Conservation (phyloP, 768 basidiomycete species). For the Mycena metata region DNA sequence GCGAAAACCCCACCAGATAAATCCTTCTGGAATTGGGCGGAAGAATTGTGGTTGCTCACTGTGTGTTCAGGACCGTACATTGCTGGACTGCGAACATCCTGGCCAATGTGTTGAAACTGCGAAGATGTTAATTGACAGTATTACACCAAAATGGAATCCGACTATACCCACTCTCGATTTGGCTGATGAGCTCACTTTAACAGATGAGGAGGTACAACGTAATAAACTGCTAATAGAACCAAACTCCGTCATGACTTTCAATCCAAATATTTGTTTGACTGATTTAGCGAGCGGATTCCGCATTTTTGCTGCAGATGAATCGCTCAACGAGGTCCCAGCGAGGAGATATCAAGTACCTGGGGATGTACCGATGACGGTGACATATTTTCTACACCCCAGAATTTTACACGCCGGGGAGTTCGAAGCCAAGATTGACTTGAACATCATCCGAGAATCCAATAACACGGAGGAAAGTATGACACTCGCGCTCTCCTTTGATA, state of each 20-base stretch:
- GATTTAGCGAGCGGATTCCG: background rate
- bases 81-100: background rate
- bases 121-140: background rate
- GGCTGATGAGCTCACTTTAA: background rate
- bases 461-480: background rate
- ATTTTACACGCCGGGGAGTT: background rate
- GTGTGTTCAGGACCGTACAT: background rate
- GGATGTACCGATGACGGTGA: background rate
- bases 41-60: slow-evolving; percentile 1
- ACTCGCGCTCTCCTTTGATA: background rate
- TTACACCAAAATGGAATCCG: slow-evolving; percentile 8
- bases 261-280: background rate
- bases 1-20: slow-evolving; percentile 5
- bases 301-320: background rate
- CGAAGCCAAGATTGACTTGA: background rate
- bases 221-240: background rate
- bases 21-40: slow-evolving; percentile 11
- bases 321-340: background rate
- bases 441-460: background rate
- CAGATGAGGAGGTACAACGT: background rate
- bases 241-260: background rate
- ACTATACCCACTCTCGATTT: background rate
- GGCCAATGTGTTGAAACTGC: background rate
- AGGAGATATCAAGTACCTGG: background rate
- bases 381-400: background rate